Evolutionary conservation across 306 rosid species (phyloP).

Genomic region (Glycine soja): DNA sequence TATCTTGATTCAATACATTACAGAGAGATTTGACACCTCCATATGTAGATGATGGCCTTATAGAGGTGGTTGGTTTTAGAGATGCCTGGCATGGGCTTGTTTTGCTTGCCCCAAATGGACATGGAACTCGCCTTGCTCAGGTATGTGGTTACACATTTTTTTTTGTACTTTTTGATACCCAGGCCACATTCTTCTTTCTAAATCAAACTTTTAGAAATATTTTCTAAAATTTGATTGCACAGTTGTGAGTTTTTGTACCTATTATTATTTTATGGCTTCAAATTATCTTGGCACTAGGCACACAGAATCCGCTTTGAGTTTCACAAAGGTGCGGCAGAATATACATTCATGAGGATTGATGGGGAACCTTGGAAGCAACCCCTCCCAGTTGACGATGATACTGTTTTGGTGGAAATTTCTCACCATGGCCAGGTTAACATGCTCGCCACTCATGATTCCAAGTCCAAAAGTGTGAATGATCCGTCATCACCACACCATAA

Average conservation of each 20-base stretch:
- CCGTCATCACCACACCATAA: conserved; percentile 53
- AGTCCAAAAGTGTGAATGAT: conserved; percentile 64
- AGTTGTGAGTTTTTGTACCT: not conserved
- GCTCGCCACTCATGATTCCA: conserved; percentile 76
- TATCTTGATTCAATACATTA: conserved; percentile 41
- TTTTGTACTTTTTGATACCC: conserved; percentile 12
- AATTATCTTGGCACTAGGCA: conserved; percentile 59
- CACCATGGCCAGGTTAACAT: conserved; percentile 93
- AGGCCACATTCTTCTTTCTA: conserved; percentile 18
- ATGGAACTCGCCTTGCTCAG: conserved; percentile 99
- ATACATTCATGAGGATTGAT: conserved; percentile 92
- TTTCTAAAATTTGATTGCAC: conserved; percentile 8
- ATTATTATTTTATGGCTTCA: conserved; percentile 29
- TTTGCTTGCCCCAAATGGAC: conserved; percentile 92
- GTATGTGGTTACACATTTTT: conserved; percentile 46
- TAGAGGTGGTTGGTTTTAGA: conserved; percentile 95
- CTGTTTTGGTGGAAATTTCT: conserved; percentile 86
- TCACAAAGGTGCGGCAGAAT: conserved; percentile 76
- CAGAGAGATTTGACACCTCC: conserved; percentile 87
- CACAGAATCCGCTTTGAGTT: conserved; percentile 79
- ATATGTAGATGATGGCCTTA: conserved; percentile 85
- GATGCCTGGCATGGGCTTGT: conserved; percentile 99
- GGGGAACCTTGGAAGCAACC: conserved; percentile 99
- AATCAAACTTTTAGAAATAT: not conserved
- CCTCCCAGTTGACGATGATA: conserved; percentile 79